phyloP scores from a whole-genome alignment of 1,284 basidiomycete genomes.

The Trichosporon sp. region DNA sequence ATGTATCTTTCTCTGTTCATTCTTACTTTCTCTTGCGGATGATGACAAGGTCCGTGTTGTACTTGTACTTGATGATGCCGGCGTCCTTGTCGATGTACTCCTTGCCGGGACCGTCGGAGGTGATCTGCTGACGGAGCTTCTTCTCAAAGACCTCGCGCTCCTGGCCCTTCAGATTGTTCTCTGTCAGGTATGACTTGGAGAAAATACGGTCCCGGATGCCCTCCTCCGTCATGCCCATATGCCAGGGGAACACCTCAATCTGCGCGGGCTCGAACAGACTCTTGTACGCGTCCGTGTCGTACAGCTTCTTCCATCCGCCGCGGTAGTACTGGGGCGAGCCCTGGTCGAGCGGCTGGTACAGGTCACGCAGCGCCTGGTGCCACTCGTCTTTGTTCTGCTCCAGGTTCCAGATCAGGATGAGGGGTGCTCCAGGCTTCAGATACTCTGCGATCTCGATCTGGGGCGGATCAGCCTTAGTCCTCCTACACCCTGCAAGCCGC shows the following conservation, averaged over 20 bases:
- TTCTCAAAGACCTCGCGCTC: constrained; percentile 36
- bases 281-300: constrained; percentile 42
- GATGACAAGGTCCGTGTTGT: constrained; percentile 46
- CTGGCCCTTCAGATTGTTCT: constrained; percentile 42
- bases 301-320: constrained; percentile 43
- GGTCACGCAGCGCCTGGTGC: constrained; percentile 36
- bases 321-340: constrained; percentile 54
- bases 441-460: constrained; percentile 52
- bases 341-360: constrained; percentile 45
- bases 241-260: constrained; percentile 38
- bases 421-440: constrained; percentile 49
- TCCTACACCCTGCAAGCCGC: background rate
- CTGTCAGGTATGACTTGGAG: constrained; percentile 54
- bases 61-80: constrained; percentile 46
- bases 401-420: constrained; percentile 57
- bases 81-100: constrained; percentile 50
- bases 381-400: constrained; percentile 38
- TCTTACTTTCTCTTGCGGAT: constrained; percentile 35
- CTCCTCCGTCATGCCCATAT: constrained; percentile 41
- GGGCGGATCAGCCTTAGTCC: constrained; percentile 20
- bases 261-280: constrained; percentile 41
- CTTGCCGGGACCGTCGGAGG: constrained; percentile 33
- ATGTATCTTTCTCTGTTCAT: constrained; percentile 8
- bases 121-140: constrained; percentile 37
- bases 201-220: constrained; percentile 45